Evolutionary conservation across 1,139 yeast genomes (phyloP).

Genomic region (Hyphopichia burtonii): DNA sequence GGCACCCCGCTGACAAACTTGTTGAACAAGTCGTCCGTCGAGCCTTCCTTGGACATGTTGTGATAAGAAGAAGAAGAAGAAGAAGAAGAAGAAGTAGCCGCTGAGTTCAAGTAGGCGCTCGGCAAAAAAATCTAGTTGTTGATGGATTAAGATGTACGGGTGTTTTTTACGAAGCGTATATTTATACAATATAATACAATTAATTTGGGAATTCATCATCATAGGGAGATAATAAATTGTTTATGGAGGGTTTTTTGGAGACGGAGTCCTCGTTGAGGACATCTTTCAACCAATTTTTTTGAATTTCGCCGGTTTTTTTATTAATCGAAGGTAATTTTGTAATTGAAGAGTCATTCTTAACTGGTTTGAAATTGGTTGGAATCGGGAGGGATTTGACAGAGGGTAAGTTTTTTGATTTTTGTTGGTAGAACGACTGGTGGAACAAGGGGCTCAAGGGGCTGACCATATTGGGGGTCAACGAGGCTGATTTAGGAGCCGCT

Average conservation of each 20-base stretch:
- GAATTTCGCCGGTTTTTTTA: not conserved
- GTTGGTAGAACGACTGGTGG: constrained; percentile 37
- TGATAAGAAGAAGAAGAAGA: too few relatives aligned
- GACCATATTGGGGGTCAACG: constrained; percentile 33
- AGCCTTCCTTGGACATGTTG: too few relatives aligned
- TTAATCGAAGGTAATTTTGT: too few relatives aligned
- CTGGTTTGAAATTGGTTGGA: constrained; percentile 2
- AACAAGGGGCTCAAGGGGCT: constrained; percentile 44
- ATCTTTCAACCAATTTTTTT: constrained; percentile 3
- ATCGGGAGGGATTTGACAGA: constrained; percentile 3
- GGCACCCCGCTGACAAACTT: constrained; percentile 16
- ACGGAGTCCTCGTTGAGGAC: constrained; percentile 1
- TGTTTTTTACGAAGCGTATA: too few relatives aligned
- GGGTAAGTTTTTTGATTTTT: constrained; percentile 6
- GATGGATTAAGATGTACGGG: too few relatives aligned
- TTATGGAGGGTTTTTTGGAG: constrained; percentile 39
- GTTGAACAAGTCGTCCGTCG: constrained; percentile 1
- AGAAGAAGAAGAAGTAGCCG: too few relatives aligned
- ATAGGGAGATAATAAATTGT: constrained; percentile 32
- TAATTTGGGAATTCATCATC: constrained; percentile 13
- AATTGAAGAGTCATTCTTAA: not conserved
- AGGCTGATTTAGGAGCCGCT: constrained; percentile 15
- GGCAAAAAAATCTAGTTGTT: too few relatives aligned
- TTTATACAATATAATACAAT: too few relatives aligned
- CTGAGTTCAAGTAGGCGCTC: too few relatives aligned